Percentiles rank a stretch among this genome's conserved stretches.
Conservation (phyloP, 768 basidiomycete species). For the Serendipita sp. region DNA sequence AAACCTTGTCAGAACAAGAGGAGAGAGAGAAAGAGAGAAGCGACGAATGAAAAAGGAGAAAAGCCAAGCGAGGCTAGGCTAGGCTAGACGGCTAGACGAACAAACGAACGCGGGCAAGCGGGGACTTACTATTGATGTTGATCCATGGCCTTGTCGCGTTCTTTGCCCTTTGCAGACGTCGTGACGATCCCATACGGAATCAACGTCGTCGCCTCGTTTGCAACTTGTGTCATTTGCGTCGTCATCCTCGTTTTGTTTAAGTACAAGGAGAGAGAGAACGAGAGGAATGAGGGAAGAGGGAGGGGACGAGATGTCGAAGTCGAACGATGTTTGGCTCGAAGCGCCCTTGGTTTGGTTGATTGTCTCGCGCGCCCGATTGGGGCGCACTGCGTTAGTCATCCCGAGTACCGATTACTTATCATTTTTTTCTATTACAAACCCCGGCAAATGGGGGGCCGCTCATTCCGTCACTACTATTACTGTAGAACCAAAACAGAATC, state of each 20-base stretch:
- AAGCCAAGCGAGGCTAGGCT: not conserved
- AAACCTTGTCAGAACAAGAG: not conserved
- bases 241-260: not conserved
- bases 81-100: conserved; percentile 5
- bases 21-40: not conserved
- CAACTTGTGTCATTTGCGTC: not conserved
- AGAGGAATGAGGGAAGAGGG: not conserved
- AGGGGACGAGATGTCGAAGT: not conserved
- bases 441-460: too few relatives aligned
- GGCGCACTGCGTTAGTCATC: too few relatives aligned
- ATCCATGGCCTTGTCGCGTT: conserved; percentile 58
- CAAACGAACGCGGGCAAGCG: too few relatives aligned
- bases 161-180: conserved; percentile 54
- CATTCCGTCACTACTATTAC: too few relatives aligned
- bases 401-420: too few relatives aligned
- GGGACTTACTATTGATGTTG: conserved; percentile 40
- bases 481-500: too few relatives aligned
- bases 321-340: not conserved
- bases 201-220: not conserved
- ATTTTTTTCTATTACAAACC: too few relatives aligned
- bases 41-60: not conserved
- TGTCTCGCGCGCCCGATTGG: too few relatives aligned
- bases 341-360: not conserved
- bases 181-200: conserved; percentile 4
- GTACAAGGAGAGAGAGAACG: not conserved